These are phyloP conservation scores for Scleroderma citrinum DNA, from an alignment of 768 basidiomycete species.

Conservation along the genomic window DNA sequence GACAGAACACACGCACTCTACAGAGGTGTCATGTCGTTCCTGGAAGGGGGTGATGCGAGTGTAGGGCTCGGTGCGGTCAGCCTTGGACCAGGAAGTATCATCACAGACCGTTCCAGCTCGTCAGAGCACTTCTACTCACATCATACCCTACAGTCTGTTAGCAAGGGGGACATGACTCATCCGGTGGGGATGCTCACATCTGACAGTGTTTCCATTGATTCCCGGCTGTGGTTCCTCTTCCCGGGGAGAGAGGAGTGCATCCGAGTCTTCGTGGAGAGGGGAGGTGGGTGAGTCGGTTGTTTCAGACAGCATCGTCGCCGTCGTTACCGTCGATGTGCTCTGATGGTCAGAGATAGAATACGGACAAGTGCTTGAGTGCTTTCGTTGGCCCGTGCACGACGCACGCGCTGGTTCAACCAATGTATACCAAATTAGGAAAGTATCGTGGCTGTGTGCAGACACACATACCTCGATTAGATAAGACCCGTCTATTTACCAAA, in stretches of 20 bases:
- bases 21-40: slow-evolving; percentile 73
- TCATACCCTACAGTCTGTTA: slow-evolving; percentile 59
- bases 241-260: slow-evolving; percentile 40
- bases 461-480: no score
- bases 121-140: slow-evolving; percentile 39
- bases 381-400: no score
- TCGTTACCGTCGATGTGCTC: background rate
- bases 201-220: slow-evolving; percentile 66
- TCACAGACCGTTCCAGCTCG: slow-evolving; percentile 1
- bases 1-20: slow-evolving; percentile 50
- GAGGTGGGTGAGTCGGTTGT: slow-evolving; percentile 26
- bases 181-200: slow-evolving; percentile 51
- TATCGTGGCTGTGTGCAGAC: no score
- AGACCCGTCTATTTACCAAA: no score
- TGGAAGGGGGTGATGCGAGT: slow-evolving; percentile 81
- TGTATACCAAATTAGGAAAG: no score
- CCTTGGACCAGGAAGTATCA: slow-evolving; percentile 37
- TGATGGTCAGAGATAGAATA: background rate
- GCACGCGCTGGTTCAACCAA: no score
- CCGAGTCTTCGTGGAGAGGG: slow-evolving; percentile 56
- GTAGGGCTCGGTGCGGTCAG: slow-evolving; percentile 78
- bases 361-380: background rate
- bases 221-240: slow-evolving; percentile 70
- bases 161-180: background rate
- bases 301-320: background rate